A percentile compares a stretch with the other conserved stretches of the same genome.
Conservation (phyloP, 2,329 filamentous ascomycete species). For the Sclerotinia spermophila region DNA sequence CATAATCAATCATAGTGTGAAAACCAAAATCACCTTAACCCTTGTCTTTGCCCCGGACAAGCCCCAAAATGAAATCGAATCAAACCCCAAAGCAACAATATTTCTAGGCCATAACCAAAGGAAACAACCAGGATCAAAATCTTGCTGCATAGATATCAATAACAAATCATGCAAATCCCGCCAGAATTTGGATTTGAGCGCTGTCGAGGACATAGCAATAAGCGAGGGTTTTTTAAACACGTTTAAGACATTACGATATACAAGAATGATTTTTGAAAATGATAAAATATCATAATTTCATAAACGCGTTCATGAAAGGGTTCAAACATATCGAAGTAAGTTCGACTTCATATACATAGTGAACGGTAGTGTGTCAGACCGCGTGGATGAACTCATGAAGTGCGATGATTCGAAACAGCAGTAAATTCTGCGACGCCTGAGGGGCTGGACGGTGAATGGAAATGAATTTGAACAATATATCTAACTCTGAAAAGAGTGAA, state of each 20-base stretch:
- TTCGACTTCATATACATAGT: background rate
- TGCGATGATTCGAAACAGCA: no score
- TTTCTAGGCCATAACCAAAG: no score
- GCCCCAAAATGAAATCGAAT: background rate
- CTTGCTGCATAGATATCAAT: background rate
- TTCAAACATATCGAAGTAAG: background rate
- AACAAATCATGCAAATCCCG: background rate
- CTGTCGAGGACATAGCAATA: background rate
- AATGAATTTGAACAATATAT: no score
- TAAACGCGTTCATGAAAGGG: background rate
- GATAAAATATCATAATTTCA: no score
- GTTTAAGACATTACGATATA: rapidly evolving
- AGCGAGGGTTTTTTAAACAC: background rate
- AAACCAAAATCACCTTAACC: background rate
- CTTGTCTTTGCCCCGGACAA: no score
- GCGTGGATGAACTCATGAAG: no score
- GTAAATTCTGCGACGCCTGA: no score
- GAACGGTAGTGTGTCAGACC: background rate
- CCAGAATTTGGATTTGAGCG: no score
- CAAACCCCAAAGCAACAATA: background rate
- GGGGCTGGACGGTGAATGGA: background rate
- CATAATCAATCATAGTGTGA: background rate
- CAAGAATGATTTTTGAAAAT: background rate
- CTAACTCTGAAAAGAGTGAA: background rate
- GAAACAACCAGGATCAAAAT: background rate